phyloP scores from a whole-genome alignment of 805 yeast genomes.

The Starmerella riodocensis region DNA sequence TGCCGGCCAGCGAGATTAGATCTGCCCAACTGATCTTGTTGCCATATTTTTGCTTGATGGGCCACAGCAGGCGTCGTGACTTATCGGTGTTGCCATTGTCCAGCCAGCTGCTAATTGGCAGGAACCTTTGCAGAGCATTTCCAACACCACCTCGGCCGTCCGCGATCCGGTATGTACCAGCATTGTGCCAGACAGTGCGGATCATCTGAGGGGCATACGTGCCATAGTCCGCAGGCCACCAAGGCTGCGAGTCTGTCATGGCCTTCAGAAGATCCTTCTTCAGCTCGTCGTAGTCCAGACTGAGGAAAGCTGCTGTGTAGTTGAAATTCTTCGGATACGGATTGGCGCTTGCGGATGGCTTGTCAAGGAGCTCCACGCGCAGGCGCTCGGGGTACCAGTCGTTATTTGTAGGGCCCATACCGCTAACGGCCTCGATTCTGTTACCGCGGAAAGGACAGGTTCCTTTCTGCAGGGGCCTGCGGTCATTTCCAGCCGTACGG shows the following conservation, averaged over 20 bases:
- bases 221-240: slow-evolving; percentile 20
- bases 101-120: slow-evolving; percentile 15
- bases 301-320: slow-evolving; percentile 9
- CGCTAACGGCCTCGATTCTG: slow-evolving; percentile 13
- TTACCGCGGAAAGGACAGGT: slow-evolving; percentile 15
- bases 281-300: slow-evolving; percentile 11
- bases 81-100: slow-evolving; percentile 18
- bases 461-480: slow-evolving; percentile 4
- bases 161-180: slow-evolving; percentile 18
- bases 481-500: no score
- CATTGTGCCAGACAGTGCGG: slow-evolving; percentile 17
- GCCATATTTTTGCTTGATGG: slow-evolving; percentile 18
- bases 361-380: slow-evolving; percentile 12
- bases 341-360: slow-evolving; percentile 5
- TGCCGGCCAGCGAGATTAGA: slow-evolving; percentile 15
- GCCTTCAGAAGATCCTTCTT: slow-evolving; percentile 9
- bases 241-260: slow-evolving; percentile 13
- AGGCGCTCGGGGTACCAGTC: slow-evolving; percentile 13
- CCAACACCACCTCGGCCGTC: slow-evolving; percentile 19
- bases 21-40: slow-evolving; percentile 17
- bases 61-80: slow-evolving; percentile 17
- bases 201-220: slow-evolving; percentile 16
- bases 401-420: slow-evolving; percentile 12
- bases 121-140: slow-evolving; percentile 14
- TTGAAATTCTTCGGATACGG: slow-evolving; percentile 11